A percentile compares a stretch with the other conserved stretches of the same genome.
These are phyloP conservation scores for Saccharomycopsis capsularis DNA, from an alignment of 805 yeast genomes.

Conservation along the genomic window DNA sequence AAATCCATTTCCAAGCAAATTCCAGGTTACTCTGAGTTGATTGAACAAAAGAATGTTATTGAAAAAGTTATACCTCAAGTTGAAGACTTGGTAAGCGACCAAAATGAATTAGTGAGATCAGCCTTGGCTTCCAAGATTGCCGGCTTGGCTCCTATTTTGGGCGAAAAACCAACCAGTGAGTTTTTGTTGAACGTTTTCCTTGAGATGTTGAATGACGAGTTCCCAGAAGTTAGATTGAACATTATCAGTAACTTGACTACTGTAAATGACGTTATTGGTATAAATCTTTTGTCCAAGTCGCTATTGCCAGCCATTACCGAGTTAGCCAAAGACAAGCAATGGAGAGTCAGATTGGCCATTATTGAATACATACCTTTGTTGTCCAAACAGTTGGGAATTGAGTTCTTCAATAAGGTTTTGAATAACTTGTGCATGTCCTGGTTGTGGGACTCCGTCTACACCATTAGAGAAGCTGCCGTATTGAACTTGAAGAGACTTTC, in stretches of 20 bases:
- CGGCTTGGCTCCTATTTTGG: constrained; percentile 76
- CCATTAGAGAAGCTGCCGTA: constrained; percentile 95
- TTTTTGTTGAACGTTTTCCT: constrained; percentile 80
- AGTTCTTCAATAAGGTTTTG: constrained; percentile 86
- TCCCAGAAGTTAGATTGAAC: constrained; percentile 91
- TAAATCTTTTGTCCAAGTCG: constrained; percentile 76
- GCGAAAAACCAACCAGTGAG: constrained; percentile 77
- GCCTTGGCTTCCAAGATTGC: constrained; percentile 87
- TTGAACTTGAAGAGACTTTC: constrained; percentile 72
- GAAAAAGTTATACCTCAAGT: constrained; percentile 76
- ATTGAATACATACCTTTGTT: constrained; percentile 93
- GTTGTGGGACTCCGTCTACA: constrained; percentile 97
- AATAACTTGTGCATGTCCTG: constrained; percentile 92
- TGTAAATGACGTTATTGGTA: constrained; percentile 92
- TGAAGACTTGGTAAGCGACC: constrained; percentile 78
- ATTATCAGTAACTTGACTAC: constrained; percentile 87
- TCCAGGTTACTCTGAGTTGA: constrained; percentile 60
- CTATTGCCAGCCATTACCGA: constrained; percentile 93
- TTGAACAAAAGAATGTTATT: constrained; percentile 44
- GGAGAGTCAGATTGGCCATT: constrained; percentile 97
- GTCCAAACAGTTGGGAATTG: constrained; percentile 89
- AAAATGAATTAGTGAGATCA: constrained; percentile 87
- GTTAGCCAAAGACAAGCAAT: constrained; percentile 90
- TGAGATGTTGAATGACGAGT: constrained; percentile 93
- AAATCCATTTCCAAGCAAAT: constrained; percentile 90